Base-by-base conservation (phyloP, 139 green algal genomes). In the Diplosphaera chodatii region DNA sequence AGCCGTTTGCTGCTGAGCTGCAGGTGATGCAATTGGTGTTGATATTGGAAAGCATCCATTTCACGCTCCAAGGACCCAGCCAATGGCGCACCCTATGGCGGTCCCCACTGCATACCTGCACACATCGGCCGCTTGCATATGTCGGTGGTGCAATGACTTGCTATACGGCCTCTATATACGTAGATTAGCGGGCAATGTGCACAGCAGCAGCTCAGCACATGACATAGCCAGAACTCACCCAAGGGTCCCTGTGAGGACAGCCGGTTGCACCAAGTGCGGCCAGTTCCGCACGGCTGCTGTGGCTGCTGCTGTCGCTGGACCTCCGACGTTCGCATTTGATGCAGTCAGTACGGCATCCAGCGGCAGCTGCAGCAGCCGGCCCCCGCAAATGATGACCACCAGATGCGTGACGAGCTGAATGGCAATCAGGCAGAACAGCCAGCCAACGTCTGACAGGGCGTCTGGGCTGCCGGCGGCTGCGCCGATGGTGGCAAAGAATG, bases 401-500 rank as follows among this genome's bases (percentile, higher is more conserved):
- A 83, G 4, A 37, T 84, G 78, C 40, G 85, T 31, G 40, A 21
- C 4, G 32, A 88, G 75, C 64, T 85, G 83, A 18, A 90, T 77
- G 31, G 74, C 37, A 27, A 86, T 79, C 69, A 93, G 83, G 55
- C 70, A 67, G 3, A 79, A 66, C 30, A 90, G 62, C 73, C 72
- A 77, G 33, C 68, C 64, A 37, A 70, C 68, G 69, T 41, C 64
- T 0, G 66, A 31, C 32, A 92, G 78, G n/a, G 73, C 72, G n/a
- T 23, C 23, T 13, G 87, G 74, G 55, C 65, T 79, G 32, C 85
- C 86, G 20, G 84, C 87, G 0, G 69, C 74, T 8, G 87, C 86
- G 31, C 91, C 91, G 25, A 96, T 88, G 25, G 88, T 85, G 6
- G 86, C 81, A 69, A 96, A 96, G 79, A 96, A 96, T 13, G 95